Percentiles rank a stretch among this genome's conserved stretches.
phyloP scores from a whole-genome alignment of 352 stramenopile genomes.

The Halophytophthora batemanensis region DNA sequence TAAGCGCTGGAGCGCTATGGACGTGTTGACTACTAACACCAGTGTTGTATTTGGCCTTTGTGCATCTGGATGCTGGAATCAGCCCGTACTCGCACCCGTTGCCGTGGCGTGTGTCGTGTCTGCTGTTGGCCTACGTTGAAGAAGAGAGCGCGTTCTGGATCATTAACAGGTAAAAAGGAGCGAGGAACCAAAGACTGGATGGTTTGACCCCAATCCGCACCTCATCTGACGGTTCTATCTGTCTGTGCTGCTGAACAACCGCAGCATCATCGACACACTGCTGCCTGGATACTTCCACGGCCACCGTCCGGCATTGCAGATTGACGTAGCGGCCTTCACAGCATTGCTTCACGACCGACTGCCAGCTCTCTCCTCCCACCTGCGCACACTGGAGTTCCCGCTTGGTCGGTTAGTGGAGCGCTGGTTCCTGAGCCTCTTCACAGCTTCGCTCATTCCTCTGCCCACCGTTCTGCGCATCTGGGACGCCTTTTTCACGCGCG shows the following conservation, averaged over 20 bases:
- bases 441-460: slow-evolving; percentile 55
- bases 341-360: slow-evolving; percentile 49
- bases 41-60: slow-evolving; percentile 2
- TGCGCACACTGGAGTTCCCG: slow-evolving; percentile 48
- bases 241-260: background rate
- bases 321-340: slow-evolving; percentile 60
- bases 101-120: slow-evolving; percentile 59
- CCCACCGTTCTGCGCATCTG: slow-evolving; percentile 79
- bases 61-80: slow-evolving; percentile 4
- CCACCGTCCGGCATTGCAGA: slow-evolving; percentile 63
- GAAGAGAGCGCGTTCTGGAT: slow-evolving; percentile 83
- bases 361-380: slow-evolving; percentile 49
- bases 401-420: slow-evolving; percentile 56
- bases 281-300: slow-evolving; percentile 80
- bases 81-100: slow-evolving; percentile 75
- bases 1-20: too few relatives aligned
- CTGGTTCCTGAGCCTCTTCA: slow-evolving; percentile 81
- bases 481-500: slow-evolving; percentile 77
- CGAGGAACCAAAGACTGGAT: too few relatives aligned
- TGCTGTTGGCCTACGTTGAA: slow-evolving; percentile 73
- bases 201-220: background rate
- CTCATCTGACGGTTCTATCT: background rate
- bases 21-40: background rate
- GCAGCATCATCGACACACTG: slow-evolving; percentile 59
- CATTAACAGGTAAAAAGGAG: slow-evolving; percentile 59